Conservation (phyloP, 2,329 filamentous ascomycete species). For the Stagonosporopsis vannaccii region DNA sequence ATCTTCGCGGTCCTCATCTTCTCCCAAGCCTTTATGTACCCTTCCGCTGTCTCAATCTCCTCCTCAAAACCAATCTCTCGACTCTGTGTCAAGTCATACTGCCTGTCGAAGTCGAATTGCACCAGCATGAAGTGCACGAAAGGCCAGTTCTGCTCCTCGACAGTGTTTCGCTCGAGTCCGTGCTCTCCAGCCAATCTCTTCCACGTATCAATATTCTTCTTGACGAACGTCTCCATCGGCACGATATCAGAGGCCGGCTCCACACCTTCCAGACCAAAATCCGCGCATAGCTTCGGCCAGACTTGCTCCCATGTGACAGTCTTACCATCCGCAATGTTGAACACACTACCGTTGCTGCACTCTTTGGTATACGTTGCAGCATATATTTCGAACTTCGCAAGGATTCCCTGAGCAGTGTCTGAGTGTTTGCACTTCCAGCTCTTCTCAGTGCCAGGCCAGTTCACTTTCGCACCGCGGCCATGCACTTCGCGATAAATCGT, state of each 20-base stretch:
- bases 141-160: constrained; percentile 47
- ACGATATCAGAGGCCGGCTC: constrained; percentile 25
- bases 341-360: constrained; percentile 40
- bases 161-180: constrained; percentile 49
- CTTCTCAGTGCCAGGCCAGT: constrained; percentile 50
- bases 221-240: constrained; percentile 40
- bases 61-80: constrained; percentile 52
- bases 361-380: constrained; percentile 46
- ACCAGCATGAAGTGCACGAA: constrained; percentile 56
- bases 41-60: constrained; percentile 48
- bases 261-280: constrained; percentile 55
- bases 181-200: constrained; percentile 30
- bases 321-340: constrained; percentile 54
- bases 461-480: constrained; percentile 47
- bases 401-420: constrained; percentile 50
- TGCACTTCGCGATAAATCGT: constrained; percentile 48
- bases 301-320: constrained; percentile 51
- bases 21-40: constrained; percentile 55
- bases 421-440: constrained; percentile 49
- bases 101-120: constrained; percentile 55
- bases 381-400: constrained; percentile 53
- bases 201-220: constrained; percentile 37
- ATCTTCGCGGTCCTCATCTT: constrained; percentile 53
- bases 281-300: constrained; percentile 56
- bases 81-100: constrained; percentile 56